phyloP scores from a whole-genome alignment of 177 flowering plant genomes.

The Vitis hybrid region DNA sequence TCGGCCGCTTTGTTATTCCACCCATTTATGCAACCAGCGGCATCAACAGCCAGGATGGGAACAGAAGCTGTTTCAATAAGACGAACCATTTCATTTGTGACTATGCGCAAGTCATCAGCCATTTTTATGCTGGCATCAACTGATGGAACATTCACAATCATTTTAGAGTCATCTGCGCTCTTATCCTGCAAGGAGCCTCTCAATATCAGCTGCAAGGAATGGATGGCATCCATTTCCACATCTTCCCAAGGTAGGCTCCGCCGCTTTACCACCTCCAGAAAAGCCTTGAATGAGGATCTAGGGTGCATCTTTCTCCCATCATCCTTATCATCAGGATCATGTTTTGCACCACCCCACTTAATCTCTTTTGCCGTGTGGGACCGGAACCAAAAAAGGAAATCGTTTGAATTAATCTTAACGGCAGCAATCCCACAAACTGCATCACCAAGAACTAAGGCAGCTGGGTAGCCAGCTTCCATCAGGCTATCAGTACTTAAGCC shows the following conservation, averaged over 20 bases:
- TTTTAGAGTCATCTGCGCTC: constrained; percentile 31
- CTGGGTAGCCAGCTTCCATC: constrained; percentile 71
- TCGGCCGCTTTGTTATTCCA: constrained; percentile 77
- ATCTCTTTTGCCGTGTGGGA: constrained; percentile 76
- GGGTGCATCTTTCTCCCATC: constrained; percentile 74
- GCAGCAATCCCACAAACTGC: constrained; percentile 87
- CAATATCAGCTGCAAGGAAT: constrained; percentile 75
- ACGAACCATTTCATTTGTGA: constrained; percentile 76
- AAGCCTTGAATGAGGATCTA: constrained; percentile 79
- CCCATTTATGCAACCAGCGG: constrained; percentile 56
- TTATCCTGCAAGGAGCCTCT: constrained; percentile 62
- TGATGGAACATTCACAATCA: constrained; percentile 43
- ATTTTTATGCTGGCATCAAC: constrained; percentile 39
- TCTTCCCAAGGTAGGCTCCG: constrained; percentile 82
- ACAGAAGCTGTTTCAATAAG: constrained; percentile 81
- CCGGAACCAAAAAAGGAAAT: constrained; percentile 82
- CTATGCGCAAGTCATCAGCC: constrained; percentile 49
- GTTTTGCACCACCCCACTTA: constrained; percentile 90
- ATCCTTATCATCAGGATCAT: constrained; percentile 64
- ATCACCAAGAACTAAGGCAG: constrained; percentile 56
- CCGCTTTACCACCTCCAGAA: constrained; percentile 66
- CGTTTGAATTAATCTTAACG: constrained; percentile 50
- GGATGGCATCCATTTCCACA: constrained; percentile 82
- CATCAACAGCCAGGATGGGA: constrained; percentile 79
- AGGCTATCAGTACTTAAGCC: constrained; percentile 84